Conservation (phyloP, 169 alveolate genomes). For the Plasmodium inui region DNA sequence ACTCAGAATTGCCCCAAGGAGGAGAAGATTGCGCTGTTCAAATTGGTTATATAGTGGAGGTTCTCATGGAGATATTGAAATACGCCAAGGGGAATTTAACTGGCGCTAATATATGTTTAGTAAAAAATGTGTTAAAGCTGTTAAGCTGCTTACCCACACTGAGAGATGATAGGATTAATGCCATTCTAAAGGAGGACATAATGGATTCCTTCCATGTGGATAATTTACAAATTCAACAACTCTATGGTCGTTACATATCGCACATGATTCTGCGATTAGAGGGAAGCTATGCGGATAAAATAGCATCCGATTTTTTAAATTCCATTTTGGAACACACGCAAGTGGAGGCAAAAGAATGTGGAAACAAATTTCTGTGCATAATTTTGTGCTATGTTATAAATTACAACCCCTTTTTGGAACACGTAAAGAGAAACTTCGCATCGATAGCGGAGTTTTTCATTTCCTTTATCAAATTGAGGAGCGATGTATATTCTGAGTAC, state of each 20-base stretch:
- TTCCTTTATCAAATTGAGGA: conserved; percentile 13
- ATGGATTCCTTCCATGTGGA: neutral
- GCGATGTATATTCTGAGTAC: conserved; percentile 61
- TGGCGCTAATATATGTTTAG: neutral
- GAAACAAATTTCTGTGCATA: conserved; percentile 40
- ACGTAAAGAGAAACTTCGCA: neutral
- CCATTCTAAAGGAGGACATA: conserved; percentile 33
- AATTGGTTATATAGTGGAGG: neutral
- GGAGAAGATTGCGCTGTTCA: neutral
- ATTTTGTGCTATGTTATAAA: conserved; percentile 41
- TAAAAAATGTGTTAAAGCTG: conserved; percentile 26
- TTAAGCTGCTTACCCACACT: conserved; percentile 52
- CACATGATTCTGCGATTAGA: conserved; percentile 50
- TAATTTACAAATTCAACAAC: conserved; percentile 11
- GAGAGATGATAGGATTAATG: conserved; percentile 21
- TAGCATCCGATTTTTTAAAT: conserved; percentile 19
- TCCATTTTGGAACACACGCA: neutral
- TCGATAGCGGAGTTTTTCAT: conserved; percentile 14
- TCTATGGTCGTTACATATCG: conserved; percentile 63
- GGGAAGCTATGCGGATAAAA: conserved; percentile 2
- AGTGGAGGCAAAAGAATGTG: neutral
- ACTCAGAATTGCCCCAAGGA: neutral
- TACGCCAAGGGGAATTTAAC: conserved; percentile 14
- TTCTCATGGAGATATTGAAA: neutral
- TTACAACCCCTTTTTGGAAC: conserved; percentile 69